phyloP scores from a whole-genome alignment of 441 rosid genomes.

The Isatis lusitanica region DNA sequence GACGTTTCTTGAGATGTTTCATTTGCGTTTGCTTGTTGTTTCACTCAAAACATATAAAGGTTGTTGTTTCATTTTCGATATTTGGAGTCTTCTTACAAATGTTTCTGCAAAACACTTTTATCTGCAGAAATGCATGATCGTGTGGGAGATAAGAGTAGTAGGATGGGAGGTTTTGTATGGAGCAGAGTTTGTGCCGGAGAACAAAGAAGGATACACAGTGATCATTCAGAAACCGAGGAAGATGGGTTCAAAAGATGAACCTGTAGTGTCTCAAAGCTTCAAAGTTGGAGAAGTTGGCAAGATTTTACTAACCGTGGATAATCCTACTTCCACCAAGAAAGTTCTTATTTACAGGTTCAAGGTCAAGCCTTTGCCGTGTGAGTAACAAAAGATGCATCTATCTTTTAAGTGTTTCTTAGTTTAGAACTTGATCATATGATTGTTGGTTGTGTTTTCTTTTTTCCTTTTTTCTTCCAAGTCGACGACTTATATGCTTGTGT shows the following conservation, averaged over 20 bases:
- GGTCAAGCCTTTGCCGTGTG: slow-evolving; percentile 32
- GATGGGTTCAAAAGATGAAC: slow-evolving; percentile 38
- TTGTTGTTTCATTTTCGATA: no score
- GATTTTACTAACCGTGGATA: slow-evolving; percentile 52
- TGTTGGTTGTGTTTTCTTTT: slow-evolving; percentile 11
- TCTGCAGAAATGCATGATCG: slow-evolving; percentile 43
- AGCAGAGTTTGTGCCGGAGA: slow-evolving; percentile 55
- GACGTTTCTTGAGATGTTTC: no score
- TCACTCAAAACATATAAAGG: no score
- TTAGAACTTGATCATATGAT: slow-evolving; percentile 20
- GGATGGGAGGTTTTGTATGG: slow-evolving; percentile 62
- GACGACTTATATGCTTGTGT: slow-evolving; percentile 10
- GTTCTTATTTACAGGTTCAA: slow-evolving; percentile 56
- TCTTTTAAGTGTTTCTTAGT: slow-evolving; percentile 12
- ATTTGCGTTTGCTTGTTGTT: no score
- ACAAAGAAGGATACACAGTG: slow-evolving; percentile 55
- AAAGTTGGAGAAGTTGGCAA: slow-evolving; percentile 57
- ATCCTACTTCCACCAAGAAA: slow-evolving; percentile 54
- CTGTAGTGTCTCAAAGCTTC: slow-evolving; percentile 48
- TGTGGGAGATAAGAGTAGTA: slow-evolving; percentile 59
- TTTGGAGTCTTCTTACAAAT: no score
- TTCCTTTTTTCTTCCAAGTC: no score
- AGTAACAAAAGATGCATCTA: slow-evolving; percentile 10
- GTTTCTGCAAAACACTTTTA: not conserved
- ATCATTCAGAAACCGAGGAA: slow-evolving; percentile 57